These are phyloP conservation scores for Plantago ovata DNA, from an alignment of 257 asterid species.

Conservation along the genomic window DNA sequence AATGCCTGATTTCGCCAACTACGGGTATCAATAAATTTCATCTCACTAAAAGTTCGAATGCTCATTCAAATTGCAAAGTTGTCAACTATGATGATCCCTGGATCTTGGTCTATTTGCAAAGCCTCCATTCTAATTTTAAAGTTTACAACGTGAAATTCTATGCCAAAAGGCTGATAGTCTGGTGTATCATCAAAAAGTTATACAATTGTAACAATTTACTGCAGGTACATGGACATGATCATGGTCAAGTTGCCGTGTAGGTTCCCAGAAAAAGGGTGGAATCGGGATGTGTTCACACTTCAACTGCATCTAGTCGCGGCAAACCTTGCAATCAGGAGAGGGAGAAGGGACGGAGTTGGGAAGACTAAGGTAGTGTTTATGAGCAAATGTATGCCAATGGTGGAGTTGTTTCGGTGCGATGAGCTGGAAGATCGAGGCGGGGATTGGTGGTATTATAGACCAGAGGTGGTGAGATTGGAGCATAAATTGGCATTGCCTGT, in stretches of 20 bases:
- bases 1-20: conserved; percentile 43
- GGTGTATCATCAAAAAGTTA: too few species aligned
- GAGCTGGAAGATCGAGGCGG: conserved; percentile 62
- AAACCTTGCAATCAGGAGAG: conserved; percentile 55
- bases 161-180: too few species aligned
- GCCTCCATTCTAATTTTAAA: too few species aligned
- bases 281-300: conserved; percentile 66
- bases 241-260: conserved; percentile 69
- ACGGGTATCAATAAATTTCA: too few species aligned
- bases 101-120: too few species aligned
- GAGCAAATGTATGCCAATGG: conserved; percentile 73
- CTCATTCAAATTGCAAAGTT: too few species aligned
- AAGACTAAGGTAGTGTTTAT: conserved; percentile 50
- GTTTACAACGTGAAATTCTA: too few species aligned
- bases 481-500: conserved; percentile 63
- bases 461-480: conserved; percentile 44
- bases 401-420: conserved; percentile 73
- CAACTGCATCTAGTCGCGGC: conserved; percentile 71
- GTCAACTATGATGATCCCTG: too few species aligned
- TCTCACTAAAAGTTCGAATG: too few species aligned
- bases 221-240: conserved; percentile 52
- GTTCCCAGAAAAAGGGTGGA: conserved; percentile 50
- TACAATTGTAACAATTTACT: too few species aligned
- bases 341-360: conserved; percentile 42
- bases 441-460: conserved; percentile 75